Evolutionary conservation across 2,329 filamentous ascomycete genomes (phyloP).

Genomic region (Macrophomina phaseolina): DNA sequence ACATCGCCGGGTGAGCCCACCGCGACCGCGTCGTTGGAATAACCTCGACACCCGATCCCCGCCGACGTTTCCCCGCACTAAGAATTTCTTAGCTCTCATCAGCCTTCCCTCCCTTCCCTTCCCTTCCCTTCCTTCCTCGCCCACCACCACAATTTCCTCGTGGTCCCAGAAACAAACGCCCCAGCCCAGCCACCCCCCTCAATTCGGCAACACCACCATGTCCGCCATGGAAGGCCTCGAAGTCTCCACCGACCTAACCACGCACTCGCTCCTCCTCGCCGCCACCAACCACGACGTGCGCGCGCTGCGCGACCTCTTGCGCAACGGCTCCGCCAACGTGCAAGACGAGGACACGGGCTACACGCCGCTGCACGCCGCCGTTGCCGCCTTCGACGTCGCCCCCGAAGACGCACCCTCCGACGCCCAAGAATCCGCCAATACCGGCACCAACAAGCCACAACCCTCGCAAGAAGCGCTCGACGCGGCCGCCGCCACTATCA

Average conservation of each 20-base stretch:
- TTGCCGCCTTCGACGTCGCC: slow-evolving; percentile 64
- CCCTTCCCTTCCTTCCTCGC: background rate
- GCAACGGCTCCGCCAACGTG: slow-evolving; percentile 68
- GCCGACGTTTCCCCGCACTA: slow-evolving; percentile 25
- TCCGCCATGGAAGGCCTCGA: slow-evolving; percentile 31
- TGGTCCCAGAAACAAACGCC: background rate
- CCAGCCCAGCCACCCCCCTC: background rate
- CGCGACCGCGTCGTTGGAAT: background rate
- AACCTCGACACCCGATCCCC: slow-evolving; percentile 1
- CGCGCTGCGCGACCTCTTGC: slow-evolving; percentile 72
- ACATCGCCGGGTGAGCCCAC: background rate
- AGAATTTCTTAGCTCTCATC: background rate
- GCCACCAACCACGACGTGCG: slow-evolving; percentile 71
- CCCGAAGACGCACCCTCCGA: slow-evolving; percentile 36
- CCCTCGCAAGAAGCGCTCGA: slow-evolving; percentile 49
- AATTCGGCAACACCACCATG: background rate
- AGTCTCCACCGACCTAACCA: slow-evolving; percentile 50
- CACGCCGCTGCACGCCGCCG: slow-evolving; percentile 87
- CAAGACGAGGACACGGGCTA: slow-evolving; percentile 86
- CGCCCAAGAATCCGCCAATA: slow-evolving; percentile 22
- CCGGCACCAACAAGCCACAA: slow-evolving; percentile 36
- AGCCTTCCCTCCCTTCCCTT: background rate
- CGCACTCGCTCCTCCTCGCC: slow-evolving; percentile 68
- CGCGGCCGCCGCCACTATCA: slow-evolving; percentile 69
- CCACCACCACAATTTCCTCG: background rate